Conservation (phyloP, 2,329 filamentous ascomycete species). For the Pezicula rhizophila region DNA sequence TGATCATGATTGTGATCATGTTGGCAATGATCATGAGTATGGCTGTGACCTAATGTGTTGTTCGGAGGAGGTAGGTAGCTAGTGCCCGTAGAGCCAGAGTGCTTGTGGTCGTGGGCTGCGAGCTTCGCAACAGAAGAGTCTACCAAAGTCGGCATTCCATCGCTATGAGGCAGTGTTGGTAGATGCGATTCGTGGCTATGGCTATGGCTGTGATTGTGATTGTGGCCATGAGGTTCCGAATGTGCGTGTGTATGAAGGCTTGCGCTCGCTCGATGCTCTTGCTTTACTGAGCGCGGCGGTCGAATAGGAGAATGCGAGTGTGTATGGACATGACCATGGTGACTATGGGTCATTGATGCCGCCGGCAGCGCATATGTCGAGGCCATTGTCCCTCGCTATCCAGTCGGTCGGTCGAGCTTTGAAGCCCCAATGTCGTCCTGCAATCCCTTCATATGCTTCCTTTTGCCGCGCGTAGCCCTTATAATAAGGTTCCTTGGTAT, state of each 20-base stretch:
- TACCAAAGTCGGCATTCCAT: slow-evolving; percentile 9
- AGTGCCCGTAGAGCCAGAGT: slow-evolving; percentile 6
- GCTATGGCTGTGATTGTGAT: slow-evolving; percentile 6
- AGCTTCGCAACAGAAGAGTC: slow-evolving; percentile 12
- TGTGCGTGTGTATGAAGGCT: slow-evolving; percentile 23
- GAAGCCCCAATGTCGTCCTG: slow-evolving; percentile 8
- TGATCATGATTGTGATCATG: slow-evolving; percentile 16
- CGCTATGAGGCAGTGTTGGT: slow-evolving; percentile 18
- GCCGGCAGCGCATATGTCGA: slow-evolving; percentile 28
- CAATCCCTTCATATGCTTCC: slow-evolving; percentile 12
- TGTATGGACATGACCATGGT: slow-evolving; percentile 25
- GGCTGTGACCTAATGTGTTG: slow-evolving; percentile 3
- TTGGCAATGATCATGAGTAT: not conserved
- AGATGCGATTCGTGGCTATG: slow-evolving; percentile 10
- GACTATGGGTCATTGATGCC: slow-evolving; percentile 25
- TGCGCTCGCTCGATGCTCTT: slow-evolving; percentile 19
- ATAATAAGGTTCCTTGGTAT: too few relatives aligned
- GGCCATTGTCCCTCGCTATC: slow-evolving; percentile 21
- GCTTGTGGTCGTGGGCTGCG: slow-evolving; percentile 7
- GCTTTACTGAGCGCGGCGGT: slow-evolving; percentile 14
- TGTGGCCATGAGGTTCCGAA: slow-evolving; percentile 18
- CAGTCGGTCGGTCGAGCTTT: slow-evolving; percentile 13
- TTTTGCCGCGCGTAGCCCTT: not conserved
- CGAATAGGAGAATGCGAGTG: slow-evolving; percentile 32
- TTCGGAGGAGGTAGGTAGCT: slow-evolving; percentile 18